These are phyloP conservation scores for Boletus tomentosulus DNA, from an alignment of 768 basidiomycete species.

Conservation along the genomic window DNA sequence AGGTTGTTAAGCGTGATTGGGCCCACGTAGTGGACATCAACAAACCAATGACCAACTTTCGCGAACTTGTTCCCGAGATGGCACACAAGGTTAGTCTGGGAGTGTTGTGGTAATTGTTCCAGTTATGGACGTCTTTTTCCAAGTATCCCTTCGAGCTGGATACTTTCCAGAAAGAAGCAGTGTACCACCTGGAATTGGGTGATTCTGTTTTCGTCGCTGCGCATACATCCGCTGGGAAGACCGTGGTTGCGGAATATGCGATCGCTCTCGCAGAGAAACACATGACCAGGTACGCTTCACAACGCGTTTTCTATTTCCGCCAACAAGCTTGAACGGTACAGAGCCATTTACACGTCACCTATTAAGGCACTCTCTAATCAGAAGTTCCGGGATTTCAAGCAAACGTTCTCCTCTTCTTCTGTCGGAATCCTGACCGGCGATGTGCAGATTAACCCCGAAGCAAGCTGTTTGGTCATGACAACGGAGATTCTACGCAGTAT, in stretches of 20 bases:
- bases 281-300: conserved; percentile 81
- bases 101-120: not conserved
- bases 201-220: conserved; percentile 99
- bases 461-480: conserved; percentile 94
- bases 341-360: conserved; percentile 97
- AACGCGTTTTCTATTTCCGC: conserved; percentile 12
- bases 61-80: conserved; percentile 93
- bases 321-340: conserved; percentile 28
- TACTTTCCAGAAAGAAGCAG: conserved; percentile 97
- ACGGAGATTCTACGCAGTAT: conserved; percentile 97
- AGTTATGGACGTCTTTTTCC: conserved; percentile 5
- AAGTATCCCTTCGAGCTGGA: conserved; percentile 99
- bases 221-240: conserved; percentile 99
- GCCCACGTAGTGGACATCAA: conserved; percentile 96
- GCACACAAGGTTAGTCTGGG: conserved; percentile 69
- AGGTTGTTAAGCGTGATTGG: conserved; percentile 86
- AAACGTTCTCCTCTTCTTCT: conserved; percentile 85
- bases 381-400: conserved; percentile 98
- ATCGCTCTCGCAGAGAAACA: conserved; percentile 96
- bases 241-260: conserved; percentile 98
- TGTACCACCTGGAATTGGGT: conserved; percentile 95
- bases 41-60: conserved; percentile 83
- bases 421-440: conserved; percentile 98
- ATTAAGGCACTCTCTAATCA: conserved; percentile 99
- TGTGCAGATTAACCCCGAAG: conserved; percentile 98